A percentile compares a stretch with the other conserved stretches of the same genome.
phyloP scores from a whole-genome alignment of 2,329 filamentous ascomycete species.

The Fusarium newnesense region DNA sequence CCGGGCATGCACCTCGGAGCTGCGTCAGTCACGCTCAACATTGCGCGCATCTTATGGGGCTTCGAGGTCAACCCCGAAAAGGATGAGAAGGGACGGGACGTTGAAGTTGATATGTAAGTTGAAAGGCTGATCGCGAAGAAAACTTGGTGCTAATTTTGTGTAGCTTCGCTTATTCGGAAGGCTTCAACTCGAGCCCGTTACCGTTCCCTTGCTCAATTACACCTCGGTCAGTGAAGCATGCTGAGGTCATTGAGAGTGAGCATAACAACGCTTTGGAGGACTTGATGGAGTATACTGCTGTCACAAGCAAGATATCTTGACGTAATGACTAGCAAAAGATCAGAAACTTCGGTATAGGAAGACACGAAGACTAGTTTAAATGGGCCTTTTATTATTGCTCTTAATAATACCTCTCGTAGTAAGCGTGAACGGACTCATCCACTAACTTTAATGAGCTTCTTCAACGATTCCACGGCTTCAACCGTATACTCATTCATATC shows the following conservation, averaged over 20 bases:
- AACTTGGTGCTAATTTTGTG: not conserved
- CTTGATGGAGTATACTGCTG: slow-evolving; percentile 43
- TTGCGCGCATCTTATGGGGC: slow-evolving; percentile 63
- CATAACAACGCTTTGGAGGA: slow-evolving; percentile 38
- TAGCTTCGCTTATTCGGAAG: slow-evolving; percentile 56
- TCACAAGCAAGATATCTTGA: slow-evolving; percentile 38
- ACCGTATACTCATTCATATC: slow-evolving; percentile 19
- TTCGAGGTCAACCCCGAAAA: slow-evolving; percentile 54
- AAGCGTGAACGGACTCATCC: not conserved
- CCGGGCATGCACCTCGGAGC: slow-evolving; percentile 62
- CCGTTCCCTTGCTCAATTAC: slow-evolving; percentile 55
- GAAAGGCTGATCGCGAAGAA: fast-evolving
- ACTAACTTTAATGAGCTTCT: slow-evolving; percentile 5
- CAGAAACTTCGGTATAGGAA: no score
- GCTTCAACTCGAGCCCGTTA: slow-evolving; percentile 55
- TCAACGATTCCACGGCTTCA: slow-evolving; percentile 17
- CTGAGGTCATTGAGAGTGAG: slow-evolving; percentile 48
- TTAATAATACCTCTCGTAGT: no score
- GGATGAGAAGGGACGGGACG: slow-evolving; percentile 43
- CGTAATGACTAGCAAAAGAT: no score
- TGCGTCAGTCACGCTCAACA: slow-evolving; percentile 58
- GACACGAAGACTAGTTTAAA: no score
- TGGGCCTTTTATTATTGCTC: no score
- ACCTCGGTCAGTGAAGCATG: slow-evolving; percentile 48
- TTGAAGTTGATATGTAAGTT: slow-evolving; percentile 54